Percentiles rank a stretch among this genome's conserved stretches.
These are phyloP conservation scores for Hypoxylon sp. DNA, from an alignment of 2,329 filamentous ascomycete species.

Conservation along the genomic window DNA sequence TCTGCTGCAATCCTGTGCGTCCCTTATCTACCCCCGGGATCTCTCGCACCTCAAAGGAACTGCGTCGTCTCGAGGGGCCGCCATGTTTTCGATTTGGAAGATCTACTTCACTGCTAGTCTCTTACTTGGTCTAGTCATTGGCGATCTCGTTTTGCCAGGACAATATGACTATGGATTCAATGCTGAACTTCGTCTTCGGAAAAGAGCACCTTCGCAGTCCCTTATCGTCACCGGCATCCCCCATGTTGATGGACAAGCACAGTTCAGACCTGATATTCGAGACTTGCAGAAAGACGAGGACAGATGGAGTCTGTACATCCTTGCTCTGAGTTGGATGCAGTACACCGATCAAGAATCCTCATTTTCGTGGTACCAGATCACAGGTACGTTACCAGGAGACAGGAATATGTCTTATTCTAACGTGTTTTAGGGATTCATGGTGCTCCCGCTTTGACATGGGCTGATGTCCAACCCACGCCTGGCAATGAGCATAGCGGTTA, in stretches of 20 bases:
- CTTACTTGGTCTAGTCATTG: slow-evolving; percentile 11
- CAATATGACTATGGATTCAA: slow-evolving; percentile 63
- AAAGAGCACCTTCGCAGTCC: slow-evolving; percentile 49
- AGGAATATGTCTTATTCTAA: slow-evolving; percentile 26
- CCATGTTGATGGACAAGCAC: slow-evolving; percentile 52
- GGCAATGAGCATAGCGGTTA: slow-evolving; percentile 71
- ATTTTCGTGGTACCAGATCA: slow-evolving; percentile 80
- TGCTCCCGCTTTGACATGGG: slow-evolving; percentile 69
- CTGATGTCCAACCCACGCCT: slow-evolving; percentile 57
- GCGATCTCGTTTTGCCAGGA: slow-evolving; percentile 16
- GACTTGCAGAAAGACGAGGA: slow-evolving; percentile 70
- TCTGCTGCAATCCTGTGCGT: slow-evolving; percentile 20
- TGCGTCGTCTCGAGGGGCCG: slow-evolving; percentile 1
- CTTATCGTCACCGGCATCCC: slow-evolving; percentile 55
- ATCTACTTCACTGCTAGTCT: slow-evolving; percentile 13
- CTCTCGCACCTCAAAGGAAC: not conserved
- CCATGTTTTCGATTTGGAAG: slow-evolving; percentile 20
- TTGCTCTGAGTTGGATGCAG: slow-evolving; percentile 78
- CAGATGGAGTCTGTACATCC: slow-evolving; percentile 79
- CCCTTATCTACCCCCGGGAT: slow-evolving; percentile 14
- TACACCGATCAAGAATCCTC: slow-evolving; percentile 67
- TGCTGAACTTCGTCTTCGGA: slow-evolving; percentile 49
- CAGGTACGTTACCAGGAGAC: slow-evolving; percentile 59
- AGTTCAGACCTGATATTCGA: slow-evolving; percentile 71
- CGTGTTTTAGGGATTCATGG: slow-evolving; percentile 75